A percentile compares a stretch with the other conserved stretches of the same genome.
Evolutionary conservation across 106 monocot species (phyloP).

Genomic region (Dendrobium huoshanense): DNA sequence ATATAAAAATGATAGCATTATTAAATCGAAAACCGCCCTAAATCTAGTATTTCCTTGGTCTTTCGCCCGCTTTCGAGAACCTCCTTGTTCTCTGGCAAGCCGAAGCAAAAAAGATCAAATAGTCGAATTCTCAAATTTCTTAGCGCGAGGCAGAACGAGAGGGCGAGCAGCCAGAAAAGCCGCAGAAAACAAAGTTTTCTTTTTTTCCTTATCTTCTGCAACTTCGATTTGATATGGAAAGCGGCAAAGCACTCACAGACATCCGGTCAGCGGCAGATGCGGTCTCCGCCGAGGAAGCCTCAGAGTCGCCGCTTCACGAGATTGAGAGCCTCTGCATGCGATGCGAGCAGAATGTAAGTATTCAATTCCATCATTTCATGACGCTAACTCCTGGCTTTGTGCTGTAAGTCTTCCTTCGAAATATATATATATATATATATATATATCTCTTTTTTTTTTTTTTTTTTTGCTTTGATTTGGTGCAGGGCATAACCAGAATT

Average conservation of each 20-base stretch:
- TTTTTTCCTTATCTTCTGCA: not conserved
- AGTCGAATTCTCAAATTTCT: not conserved
- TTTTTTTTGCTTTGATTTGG: not conserved
- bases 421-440: no score
- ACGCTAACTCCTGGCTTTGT: not conserved
- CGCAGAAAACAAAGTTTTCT: no score
- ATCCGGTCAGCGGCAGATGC: slow-evolving; percentile 44
- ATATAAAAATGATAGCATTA: no score
- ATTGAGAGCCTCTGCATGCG: slow-evolving; percentile 99
- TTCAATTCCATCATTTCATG: not conserved
- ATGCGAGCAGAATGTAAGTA: slow-evolving; percentile 76
- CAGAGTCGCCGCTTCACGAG: slow-evolving; percentile 48
- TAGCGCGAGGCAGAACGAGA: not conserved
- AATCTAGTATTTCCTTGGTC: not conserved
- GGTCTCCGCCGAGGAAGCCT: slow-evolving; percentile 25
- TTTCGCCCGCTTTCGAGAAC: not conserved
- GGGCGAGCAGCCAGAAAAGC: not conserved
- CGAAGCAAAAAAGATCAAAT: not conserved
- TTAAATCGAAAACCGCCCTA: no score
- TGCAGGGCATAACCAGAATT: slow-evolving; percentile 82
- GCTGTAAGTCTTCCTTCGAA: not conserved
- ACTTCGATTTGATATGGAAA: slow-evolving; percentile 24
- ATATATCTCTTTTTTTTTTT: no score
- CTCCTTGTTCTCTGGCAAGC: not conserved
- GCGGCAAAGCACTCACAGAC: slow-evolving; percentile 25